Evolutionary conservation across 129 eudicot genomes (phyloP).

Genomic region (Glebionis coronaria): DNA sequence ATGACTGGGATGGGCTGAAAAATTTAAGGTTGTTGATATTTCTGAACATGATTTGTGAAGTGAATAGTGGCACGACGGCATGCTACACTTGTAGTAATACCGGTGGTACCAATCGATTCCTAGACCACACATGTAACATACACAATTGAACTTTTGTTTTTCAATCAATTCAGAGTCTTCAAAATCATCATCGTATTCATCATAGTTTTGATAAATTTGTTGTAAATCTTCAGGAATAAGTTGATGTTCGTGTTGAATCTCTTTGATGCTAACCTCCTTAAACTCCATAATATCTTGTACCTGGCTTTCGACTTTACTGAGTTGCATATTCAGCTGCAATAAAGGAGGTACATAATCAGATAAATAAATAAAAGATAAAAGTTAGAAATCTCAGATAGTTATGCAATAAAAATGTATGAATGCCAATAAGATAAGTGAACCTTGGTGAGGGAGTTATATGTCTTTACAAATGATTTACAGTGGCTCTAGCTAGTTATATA

Average conservation of each 20-base stretch:
- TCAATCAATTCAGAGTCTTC: not conserved
- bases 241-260: constrained; percentile 12
- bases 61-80: not conserved
- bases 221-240: constrained; percentile 5
- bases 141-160: not conserved
- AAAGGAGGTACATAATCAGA: no score
- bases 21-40: not conserved
- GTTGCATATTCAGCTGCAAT: no score
- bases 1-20: not conserved
- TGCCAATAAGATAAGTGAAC: no score
- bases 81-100: constrained; percentile 15
- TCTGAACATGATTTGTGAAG: constrained; percentile 4
- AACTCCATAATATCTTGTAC: constrained; percentile 13
- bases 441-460: no score
- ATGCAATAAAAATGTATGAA: no score
- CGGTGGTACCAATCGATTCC: constrained; percentile 17
- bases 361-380: no score
- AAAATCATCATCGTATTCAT: not conserved
- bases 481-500: no score
- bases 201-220: not conserved
- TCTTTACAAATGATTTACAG: no score
- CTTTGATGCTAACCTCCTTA: not conserved
- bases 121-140: not conserved
- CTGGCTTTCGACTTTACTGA: no score
- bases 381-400: no score